Evolutionary conservation across 371 early-diverging fungal genomes (phyloP).

Genomic region (Rhizopus arrhizus): DNA sequence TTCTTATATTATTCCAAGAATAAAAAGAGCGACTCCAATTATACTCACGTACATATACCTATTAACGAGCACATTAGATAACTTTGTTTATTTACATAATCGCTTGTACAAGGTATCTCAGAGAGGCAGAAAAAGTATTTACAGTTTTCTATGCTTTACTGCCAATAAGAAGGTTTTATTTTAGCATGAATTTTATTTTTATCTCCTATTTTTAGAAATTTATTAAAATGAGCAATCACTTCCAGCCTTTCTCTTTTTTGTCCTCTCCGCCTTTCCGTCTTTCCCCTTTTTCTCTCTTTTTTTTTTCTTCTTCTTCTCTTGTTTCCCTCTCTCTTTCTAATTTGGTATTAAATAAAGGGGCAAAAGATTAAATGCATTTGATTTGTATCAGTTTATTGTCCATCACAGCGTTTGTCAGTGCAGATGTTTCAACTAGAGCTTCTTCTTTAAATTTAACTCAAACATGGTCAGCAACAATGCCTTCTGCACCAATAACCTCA

Average conservation of each 20-base stretch:
- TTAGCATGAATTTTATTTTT: not conserved
- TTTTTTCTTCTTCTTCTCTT: not conserved
- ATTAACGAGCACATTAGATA: too few species aligned
- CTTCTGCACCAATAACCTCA: slow-evolving; percentile 9
- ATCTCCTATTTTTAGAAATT: slow-evolving; percentile 10
- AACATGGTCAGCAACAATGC: slow-evolving; percentile 42
- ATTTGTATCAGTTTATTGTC: not conserved
- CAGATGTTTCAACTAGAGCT: slow-evolving; percentile 22
- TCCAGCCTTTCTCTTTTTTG: not conserved
- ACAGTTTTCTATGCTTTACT: too few species aligned
- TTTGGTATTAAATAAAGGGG: too few species aligned
- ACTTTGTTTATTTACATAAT: too few species aligned
- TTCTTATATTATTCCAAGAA: too few species aligned
- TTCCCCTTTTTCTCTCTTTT: slow-evolving; percentile 3
- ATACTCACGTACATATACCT: too few species aligned
- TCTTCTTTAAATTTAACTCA: slow-evolving; percentile 30
- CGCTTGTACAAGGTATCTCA: too few species aligned
- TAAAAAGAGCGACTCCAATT: too few species aligned
- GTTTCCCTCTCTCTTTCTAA: too few species aligned
- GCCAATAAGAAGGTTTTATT: too few species aligned
- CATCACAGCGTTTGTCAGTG: not conserved
- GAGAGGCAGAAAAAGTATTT: too few species aligned
- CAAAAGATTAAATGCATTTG: not conserved
- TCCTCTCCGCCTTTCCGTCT: not conserved
- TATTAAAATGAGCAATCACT: slow-evolving; percentile 9